A percentile compares a stretch with the other conserved stretches of the same genome.
phyloP scores from a whole-genome alignment of 148 eudicot genomes.

The Rhododendron kiyosumense region DNA sequence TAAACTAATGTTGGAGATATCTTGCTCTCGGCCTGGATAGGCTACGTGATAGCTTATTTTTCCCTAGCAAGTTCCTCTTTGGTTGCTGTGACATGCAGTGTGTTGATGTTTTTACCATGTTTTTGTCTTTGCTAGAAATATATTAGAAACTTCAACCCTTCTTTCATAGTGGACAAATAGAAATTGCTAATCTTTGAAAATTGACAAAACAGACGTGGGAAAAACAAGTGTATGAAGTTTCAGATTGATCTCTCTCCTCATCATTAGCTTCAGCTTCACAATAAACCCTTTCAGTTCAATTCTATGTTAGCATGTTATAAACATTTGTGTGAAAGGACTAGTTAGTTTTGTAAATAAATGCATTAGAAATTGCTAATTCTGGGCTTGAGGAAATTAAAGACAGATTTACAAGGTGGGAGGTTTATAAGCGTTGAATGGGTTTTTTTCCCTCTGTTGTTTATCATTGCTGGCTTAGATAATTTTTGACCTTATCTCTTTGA shows the following conservation, averaged over 20 bases:
- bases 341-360: not conserved
- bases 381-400: not conserved
- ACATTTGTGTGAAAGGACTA: not conserved
- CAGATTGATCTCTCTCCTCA: not conserved
- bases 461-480: not conserved
- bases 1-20: not conserved
- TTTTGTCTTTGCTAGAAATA: not conserved
- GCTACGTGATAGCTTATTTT: not conserved
- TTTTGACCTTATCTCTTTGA: not conserved
- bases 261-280: not conserved
- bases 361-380: constrained; percentile 1
- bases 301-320: not conserved
- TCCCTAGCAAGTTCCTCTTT: not conserved
- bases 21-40: not conserved
- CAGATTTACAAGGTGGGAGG: not conserved
- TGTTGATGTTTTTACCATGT: not conserved
- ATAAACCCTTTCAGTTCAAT: not conserved
- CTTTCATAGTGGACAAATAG: not conserved
- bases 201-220: not conserved
- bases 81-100: not conserved
- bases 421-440: not conserved
- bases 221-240: not conserved
- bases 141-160: not conserved
- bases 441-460: not conserved
- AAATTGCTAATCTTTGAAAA: not conserved